These are phyloP conservation scores for Syzygium syzygioides DNA, from an alignment of 441 rosid genomes.

Conservation along the genomic window DNA sequence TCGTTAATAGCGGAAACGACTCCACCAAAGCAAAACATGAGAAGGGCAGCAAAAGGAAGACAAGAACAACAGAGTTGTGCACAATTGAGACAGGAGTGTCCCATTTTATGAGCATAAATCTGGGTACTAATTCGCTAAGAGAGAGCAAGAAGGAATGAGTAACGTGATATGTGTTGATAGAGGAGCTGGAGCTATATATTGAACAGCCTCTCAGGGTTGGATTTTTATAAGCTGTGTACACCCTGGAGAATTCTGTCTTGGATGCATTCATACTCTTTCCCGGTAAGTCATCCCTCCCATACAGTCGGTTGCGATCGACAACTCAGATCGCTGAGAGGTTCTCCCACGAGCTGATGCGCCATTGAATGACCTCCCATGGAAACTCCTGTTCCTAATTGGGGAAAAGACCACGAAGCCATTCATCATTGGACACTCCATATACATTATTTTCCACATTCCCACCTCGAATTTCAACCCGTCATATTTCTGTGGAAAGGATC, in stretches of 20 bases:
- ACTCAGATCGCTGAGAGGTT: not conserved
- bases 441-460: not conserved
- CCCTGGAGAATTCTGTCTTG: not conserved
- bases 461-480: not conserved
- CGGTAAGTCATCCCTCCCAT: not conserved
- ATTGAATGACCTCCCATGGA: not conserved
- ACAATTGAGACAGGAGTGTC: not conserved
- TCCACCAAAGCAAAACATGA: rapidly evolving
- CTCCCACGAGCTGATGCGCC: not conserved
- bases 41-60: not conserved
- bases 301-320: not conserved
- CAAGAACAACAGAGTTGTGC: not conserved
- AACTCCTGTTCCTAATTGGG: not conserved
- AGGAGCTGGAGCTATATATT: not conserved
- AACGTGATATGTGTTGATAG: not conserved
- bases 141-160: not conserved
- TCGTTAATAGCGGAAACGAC: not conserved
- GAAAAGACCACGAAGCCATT: not conserved
- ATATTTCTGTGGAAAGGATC: not conserved
- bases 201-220: not conserved
- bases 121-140: not conserved
- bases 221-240: not conserved
- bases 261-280: not conserved
- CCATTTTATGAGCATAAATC: not conserved
- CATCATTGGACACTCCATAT: not conserved